These are phyloP conservation scores for Phlebiopsis flavidoalba DNA, from an alignment of 768 basidiomycete genomes.

Conservation along the genomic window DNA sequence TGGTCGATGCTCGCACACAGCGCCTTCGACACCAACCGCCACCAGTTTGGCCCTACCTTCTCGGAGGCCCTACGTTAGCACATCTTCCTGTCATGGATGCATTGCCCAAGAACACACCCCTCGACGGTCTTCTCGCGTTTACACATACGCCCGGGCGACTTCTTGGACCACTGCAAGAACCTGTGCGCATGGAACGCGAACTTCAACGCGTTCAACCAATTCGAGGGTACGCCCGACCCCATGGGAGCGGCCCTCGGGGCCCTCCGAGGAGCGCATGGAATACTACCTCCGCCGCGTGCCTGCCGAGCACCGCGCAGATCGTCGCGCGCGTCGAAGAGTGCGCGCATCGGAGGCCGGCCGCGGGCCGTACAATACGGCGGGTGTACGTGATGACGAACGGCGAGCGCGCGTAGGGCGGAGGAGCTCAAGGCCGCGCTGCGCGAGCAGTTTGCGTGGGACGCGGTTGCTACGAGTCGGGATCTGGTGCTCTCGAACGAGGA, in stretches of 20 bases:
- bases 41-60: slow-evolving; percentile 6
- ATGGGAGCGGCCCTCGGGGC: slow-evolving; percentile 26
- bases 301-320: slow-evolving; percentile 36
- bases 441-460: slow-evolving; percentile 29
- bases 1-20: slow-evolving; percentile 50
- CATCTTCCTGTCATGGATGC: not conserved
- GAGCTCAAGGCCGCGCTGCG: slow-evolving; percentile 31
- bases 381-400: slow-evolving; percentile 49
- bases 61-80: slow-evolving; percentile 3
- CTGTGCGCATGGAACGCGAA: slow-evolving; percentile 29
- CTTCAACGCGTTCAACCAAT: slow-evolving; percentile 40
- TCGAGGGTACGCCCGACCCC: slow-evolving; percentile 35
- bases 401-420: slow-evolving; percentile 30
- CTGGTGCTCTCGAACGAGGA: slow-evolving; percentile 37
- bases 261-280: slow-evolving; percentile 18
- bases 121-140: slow-evolving; percentile 38
- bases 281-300: slow-evolving; percentile 36
- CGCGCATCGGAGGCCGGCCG: slow-evolving; percentile 15
- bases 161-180: slow-evolving; percentile 34
- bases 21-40: slow-evolving; percentile 26
- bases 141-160: slow-evolving; percentile 49
- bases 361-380: slow-evolving; percentile 23
- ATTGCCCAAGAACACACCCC: slow-evolving; percentile 16
- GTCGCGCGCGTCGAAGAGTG: slow-evolving; percentile 32
- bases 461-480: slow-evolving; percentile 35